Percentiles rank a stretch among this genome's conserved stretches.
Evolutionary conservation across 345 rosid genomes (phyloP).

Genomic region (Populus ilicifolia): DNA sequence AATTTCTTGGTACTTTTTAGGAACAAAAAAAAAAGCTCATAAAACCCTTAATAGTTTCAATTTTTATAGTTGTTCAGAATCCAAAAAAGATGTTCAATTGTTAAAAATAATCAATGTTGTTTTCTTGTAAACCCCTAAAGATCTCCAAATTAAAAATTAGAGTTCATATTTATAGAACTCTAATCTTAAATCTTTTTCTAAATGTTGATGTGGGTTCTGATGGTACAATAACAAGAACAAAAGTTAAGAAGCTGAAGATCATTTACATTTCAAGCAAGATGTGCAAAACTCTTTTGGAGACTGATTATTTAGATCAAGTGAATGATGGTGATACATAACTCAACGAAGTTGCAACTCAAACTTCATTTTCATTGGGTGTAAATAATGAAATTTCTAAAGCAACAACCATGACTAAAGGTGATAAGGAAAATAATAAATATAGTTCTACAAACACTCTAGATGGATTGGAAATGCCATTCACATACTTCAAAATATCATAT

Average conservation of each 20-base stretch:
- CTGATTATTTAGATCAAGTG: no score
- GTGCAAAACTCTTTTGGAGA: constrained; percentile 15
- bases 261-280: constrained; percentile 26
- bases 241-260: constrained; percentile 13
- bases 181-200: no score
- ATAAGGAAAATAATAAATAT: constrained; percentile 18
- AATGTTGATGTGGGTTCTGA: background rate
- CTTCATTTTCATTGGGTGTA: constrained; percentile 21
- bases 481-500: constrained; percentile 47
- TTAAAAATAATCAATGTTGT: no score
- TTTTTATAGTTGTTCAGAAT: no score
- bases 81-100: accelerated
- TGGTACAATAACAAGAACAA: background rate
- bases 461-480: constrained; percentile 28
- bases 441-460: constrained; percentile 30
- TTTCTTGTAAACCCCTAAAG: no score
- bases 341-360: constrained; percentile 17
- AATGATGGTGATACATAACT: background rate
- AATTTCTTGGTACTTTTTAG: no score
- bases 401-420: constrained; percentile 14
- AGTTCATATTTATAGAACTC: no score
- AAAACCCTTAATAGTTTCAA: no score
- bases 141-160: no score
- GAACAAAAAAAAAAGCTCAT: no score
- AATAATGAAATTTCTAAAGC: constrained; percentile 18